Evolutionary conservation across 2,329 filamentous ascomycete genomes (phyloP).

Genomic region (Pseudogymnoascus sp.): DNA sequence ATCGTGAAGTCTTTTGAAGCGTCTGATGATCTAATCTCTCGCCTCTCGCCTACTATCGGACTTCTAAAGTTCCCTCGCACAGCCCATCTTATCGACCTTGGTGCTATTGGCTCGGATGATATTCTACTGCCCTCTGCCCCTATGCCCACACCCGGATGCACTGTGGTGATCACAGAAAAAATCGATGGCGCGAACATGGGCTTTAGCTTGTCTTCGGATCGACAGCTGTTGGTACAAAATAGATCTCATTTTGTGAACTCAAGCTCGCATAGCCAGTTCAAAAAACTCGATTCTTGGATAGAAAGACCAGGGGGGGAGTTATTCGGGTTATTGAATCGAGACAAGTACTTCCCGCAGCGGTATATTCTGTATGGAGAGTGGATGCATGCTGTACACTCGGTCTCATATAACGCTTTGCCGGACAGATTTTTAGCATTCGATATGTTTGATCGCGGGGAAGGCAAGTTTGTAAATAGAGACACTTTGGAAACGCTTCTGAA

Average conservation of each 20-base stretch:
- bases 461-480: slow-evolving; percentile 3
- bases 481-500: not conserved
- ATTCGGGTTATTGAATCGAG: slow-evolving; percentile 6
- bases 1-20: slow-evolving; percentile 3
- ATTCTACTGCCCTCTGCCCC: slow-evolving; percentile 11
- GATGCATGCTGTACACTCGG: slow-evolving; percentile 15
- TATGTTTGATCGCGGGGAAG: slow-evolving; percentile 13
- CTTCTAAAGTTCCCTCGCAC: slow-evolving; percentile 15
- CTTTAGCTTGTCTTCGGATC: slow-evolving; percentile 12
- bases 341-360: slow-evolving; percentile 11
- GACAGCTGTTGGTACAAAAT: slow-evolving; percentile 14
- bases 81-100: slow-evolving; percentile 15
- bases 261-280: slow-evolving; percentile 14
- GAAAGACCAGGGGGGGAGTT: slow-evolving; percentile 6
- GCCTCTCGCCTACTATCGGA: slow-evolving; percentile 8
- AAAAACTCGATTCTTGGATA: slow-evolving; percentile 14
- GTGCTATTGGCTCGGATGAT: slow-evolving; percentile 14
- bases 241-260: slow-evolving; percentile 15
- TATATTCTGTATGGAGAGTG: slow-evolving; percentile 17
- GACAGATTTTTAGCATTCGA: slow-evolving; percentile 16
- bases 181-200: slow-evolving; percentile 18
- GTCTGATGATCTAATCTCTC: slow-evolving; percentile 10
- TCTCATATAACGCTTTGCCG: slow-evolving; percentile 13
- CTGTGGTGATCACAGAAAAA: slow-evolving; percentile 14
- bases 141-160: not conserved